These are phyloP conservation scores for Arthrobotrys sphaeroides DNA, from an alignment of 2,329 filamentous ascomycete species.

Conservation along the genomic window DNA sequence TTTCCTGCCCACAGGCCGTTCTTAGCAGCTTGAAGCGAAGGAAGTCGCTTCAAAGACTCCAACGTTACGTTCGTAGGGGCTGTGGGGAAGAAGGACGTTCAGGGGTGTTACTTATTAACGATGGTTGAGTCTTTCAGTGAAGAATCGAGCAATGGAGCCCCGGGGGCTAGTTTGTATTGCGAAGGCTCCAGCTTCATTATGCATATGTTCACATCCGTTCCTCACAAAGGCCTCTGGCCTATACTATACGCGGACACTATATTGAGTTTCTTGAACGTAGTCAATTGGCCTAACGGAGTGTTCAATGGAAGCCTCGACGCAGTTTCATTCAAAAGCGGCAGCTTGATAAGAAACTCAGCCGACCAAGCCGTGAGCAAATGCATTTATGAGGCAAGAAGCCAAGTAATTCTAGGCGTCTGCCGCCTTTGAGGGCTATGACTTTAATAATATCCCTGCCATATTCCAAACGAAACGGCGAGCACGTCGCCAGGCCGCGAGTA, in stretches of 20 bases:
- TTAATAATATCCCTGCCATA: conserved; percentile 3
- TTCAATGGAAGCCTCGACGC: too few relatives aligned
- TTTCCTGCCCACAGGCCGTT: not conserved
- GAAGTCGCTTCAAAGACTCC: not conserved
- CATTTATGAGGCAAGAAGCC: not conserved
- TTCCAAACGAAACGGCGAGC: conserved; percentile 8
- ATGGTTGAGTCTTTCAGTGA: not conserved
- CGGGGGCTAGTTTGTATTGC: too few relatives aligned
- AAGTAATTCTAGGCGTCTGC: conserved; percentile 4
- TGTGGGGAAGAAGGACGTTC: not conserved
- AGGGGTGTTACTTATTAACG: not conserved
- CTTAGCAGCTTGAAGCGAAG: not conserved
- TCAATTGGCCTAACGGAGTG: too few relatives aligned
- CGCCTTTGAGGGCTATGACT: not conserved
- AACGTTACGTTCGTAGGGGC: not conserved
- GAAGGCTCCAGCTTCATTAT: too few relatives aligned
- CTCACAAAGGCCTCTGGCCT: too few relatives aligned
- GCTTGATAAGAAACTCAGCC: not conserved
- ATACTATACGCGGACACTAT: too few relatives aligned
- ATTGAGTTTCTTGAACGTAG: too few relatives aligned
- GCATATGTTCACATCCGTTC: too few relatives aligned
- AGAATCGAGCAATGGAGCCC: not conserved
- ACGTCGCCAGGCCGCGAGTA: not conserved
- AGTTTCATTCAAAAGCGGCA: not conserved
- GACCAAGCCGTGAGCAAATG: not conserved